Percentiles rank a stretch among this genome's conserved stretches.
These are phyloP conservation scores for Tilletia horrida DNA, from an alignment of 1,284 basidiomycete genomes.

Conservation along the genomic window DNA sequence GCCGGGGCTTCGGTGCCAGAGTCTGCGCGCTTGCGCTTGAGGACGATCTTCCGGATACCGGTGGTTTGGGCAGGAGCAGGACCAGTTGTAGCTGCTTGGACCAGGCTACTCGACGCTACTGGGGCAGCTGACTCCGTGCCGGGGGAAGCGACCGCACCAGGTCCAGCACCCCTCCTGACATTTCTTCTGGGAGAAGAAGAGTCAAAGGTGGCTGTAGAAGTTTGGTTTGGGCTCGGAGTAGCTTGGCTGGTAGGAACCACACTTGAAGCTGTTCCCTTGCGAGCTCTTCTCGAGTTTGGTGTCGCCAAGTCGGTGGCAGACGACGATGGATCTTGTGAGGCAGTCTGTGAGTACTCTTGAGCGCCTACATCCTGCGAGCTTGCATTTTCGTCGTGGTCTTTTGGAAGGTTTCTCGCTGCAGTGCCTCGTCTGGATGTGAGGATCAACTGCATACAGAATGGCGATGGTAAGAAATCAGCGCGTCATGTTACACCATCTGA, in stretches of 20 bases:
- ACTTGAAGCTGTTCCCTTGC: too few species aligned
- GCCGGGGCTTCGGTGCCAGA: not conserved
- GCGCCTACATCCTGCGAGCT: not conserved
- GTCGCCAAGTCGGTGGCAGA: not conserved
- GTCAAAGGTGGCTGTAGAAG: too few species aligned
- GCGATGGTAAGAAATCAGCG: not conserved
- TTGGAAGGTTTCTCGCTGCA: slow-evolving; percentile 3
- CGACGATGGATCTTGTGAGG: not conserved
- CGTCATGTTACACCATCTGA: not conserved
- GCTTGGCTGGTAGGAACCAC: too few species aligned
- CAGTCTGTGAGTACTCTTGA: not conserved
- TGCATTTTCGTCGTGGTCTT: not conserved
- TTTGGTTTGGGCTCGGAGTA: too few species aligned
- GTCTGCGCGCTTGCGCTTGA: slow-evolving; percentile 9
- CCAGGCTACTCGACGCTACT: not conserved
- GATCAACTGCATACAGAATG: not conserved
- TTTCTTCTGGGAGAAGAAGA: too few species aligned
- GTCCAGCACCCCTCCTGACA: too few species aligned
- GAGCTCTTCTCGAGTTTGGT: too few species aligned
- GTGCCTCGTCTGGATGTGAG: slow-evolving; percentile 14
- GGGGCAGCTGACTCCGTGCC: not conserved
- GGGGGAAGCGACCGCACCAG: too few species aligned
- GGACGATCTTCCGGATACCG: slow-evolving; percentile 8
- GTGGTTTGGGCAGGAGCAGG: not conserved
- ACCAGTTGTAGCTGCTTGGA: too few species aligned